Evolutionary conservation across 2,329 filamentous ascomycete genomes (phyloP), one percentile per base, ranked within the genome.

Genomic region (Aspergillus candidus): DNA sequence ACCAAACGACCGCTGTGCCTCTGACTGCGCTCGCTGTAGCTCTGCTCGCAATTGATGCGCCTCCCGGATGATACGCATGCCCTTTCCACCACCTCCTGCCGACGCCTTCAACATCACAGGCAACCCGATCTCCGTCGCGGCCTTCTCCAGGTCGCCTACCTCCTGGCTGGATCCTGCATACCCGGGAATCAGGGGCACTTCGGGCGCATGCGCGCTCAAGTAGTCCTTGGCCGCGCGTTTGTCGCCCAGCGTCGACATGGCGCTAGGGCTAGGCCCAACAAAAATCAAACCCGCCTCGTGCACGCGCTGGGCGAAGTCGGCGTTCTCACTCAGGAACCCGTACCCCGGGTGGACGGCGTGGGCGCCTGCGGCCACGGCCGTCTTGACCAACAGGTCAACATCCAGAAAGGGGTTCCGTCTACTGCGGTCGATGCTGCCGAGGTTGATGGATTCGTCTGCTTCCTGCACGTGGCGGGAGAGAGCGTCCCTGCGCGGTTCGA

Each of bases 31-130:
- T 4, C 62, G 58, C 18, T 65, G 58, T 17, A 71, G 66, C 0
- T 62, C 65, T 3, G 56, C 47, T 5, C 45, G 27, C 1, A 74
- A 46, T 8, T 58, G 22, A 27, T 56, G 49, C 2, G 47, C 39
- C 13, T 71, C 58, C 4, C 59, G 47, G 10, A 67, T 67, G 15
- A 68, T 27, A 7, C 22, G 61, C 32, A 75, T 59, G 0, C 72
- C 72, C 8, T 68, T 72, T 6, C 71, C 72, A 0, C 72, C 72
- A 1, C 72, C 72, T 0, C 73, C 73, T 7, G 69, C 71, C 1
- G 70, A 70, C n/a, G 67, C 70, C 47, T 75, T 76, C 1, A 76
- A 41, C 65, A 76, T 73, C 4, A 75, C 53, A 0, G 72, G 72
- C 14, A 59, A 52, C 12, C 57, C 54, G 27, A 63, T 60, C 10